These are phyloP conservation scores for Poronia punctata DNA, from an alignment of 495 filamentous ascomycete species.

Conservation along the genomic window DNA sequence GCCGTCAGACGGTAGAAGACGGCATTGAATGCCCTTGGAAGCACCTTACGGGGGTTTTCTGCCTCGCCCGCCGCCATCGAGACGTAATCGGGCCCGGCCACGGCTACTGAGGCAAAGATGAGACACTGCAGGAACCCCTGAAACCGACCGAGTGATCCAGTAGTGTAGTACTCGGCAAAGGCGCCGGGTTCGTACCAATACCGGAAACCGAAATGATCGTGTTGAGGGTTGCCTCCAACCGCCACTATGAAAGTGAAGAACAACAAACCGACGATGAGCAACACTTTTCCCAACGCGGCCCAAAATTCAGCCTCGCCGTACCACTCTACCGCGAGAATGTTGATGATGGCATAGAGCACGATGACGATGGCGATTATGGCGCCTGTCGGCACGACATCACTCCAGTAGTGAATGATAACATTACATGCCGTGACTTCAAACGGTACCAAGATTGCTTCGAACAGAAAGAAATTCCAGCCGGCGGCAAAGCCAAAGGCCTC, in stretches of 20 bases:
- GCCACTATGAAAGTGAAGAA: conserved; percentile 62
- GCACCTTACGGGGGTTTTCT: conserved; percentile 52
- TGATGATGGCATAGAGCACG: conserved; percentile 49
- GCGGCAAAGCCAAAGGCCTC: conserved; percentile 52
- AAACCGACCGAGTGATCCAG: conserved; percentile 53
- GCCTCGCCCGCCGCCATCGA: conserved; percentile 68
- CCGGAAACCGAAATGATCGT: conserved; percentile 60
- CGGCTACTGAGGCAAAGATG: conserved; percentile 61
- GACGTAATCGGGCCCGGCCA: conserved; percentile 66
- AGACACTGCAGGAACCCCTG: conserved; percentile 59
- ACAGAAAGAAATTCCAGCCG: conserved; percentile 64
- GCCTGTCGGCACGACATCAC: conserved; percentile 48
- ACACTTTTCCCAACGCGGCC: conserved; percentile 54
- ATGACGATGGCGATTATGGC: conserved; percentile 53
- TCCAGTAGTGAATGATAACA: conserved; percentile 59
- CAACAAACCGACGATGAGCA: conserved; percentile 56
- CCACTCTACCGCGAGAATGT: conserved; percentile 48
- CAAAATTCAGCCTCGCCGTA: conserved; percentile 66
- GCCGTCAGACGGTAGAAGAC: conserved; percentile 60
- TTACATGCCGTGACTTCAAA: conserved; percentile 60
- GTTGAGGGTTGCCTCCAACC: conserved; percentile 57
- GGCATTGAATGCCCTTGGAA: conserved; percentile 59
- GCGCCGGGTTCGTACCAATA: conserved; percentile 65
- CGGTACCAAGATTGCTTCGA: conserved; percentile 54
- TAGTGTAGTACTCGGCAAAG: conserved; percentile 52